Evolutionary conservation across 208 protist species (phyloP).

Genomic region (Leishmania turanica): DNA sequence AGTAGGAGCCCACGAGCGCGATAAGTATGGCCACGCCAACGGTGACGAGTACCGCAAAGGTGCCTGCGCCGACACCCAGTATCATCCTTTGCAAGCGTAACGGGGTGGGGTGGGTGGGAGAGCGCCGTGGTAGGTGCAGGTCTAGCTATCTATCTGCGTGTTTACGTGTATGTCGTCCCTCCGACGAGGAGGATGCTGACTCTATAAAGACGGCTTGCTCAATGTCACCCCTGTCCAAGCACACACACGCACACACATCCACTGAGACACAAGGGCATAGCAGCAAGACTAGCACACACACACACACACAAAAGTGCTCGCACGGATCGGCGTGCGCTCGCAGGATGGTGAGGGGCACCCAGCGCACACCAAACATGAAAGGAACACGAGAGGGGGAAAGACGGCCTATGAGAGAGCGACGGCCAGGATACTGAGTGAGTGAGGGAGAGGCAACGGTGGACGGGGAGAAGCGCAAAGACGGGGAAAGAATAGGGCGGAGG

Average conservation of each 20-base stretch:
- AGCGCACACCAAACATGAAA: neutral
- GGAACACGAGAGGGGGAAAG: neutral
- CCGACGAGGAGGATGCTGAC: neutral
- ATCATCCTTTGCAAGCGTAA: constrained; percentile 38
- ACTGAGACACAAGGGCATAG: neutral
- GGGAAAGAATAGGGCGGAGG: neutral
- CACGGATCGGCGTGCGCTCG: neutral
- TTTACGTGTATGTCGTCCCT: neutral
- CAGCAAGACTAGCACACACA: neutral
- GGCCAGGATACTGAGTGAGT: neutral
- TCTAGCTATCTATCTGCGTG: neutral
- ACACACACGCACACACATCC: neutral
- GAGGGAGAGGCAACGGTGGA: neutral
- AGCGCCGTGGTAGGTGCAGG: neutral
- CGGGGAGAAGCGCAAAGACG: neutral
- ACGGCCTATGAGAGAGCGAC: neutral
- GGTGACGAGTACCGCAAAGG: constrained; percentile 71
- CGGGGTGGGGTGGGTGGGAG: neutral
- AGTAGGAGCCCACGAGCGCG: constrained; percentile 51
- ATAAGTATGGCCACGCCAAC: constrained; percentile 52
- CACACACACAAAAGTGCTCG: neutral
- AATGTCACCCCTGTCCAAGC: neutral
- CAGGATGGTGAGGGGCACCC: neutral
- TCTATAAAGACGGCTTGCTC: neutral
- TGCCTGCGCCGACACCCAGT: constrained; percentile 71